Percentiles rank a stretch among this genome's conserved stretches.
phyloP scores from a whole-genome alignment of 192 early-diverging fungal genomes.

The Backusella tuberculispora region DNA sequence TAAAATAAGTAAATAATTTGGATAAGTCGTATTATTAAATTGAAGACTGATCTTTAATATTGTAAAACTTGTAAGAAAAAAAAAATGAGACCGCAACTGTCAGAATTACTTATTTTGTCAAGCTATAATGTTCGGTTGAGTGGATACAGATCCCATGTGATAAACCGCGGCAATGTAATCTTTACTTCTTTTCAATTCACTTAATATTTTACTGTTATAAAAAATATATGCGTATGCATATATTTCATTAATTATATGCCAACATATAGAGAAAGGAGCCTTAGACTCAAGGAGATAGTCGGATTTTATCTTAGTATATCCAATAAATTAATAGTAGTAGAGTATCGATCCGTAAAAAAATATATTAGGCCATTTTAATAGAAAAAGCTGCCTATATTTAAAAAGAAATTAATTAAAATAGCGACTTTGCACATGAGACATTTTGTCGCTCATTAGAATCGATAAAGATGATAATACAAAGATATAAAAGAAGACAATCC shows the following conservation, averaged over 20 bases:
- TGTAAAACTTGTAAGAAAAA: conserved; percentile 11
- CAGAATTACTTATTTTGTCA: background rate
- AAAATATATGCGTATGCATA: background rate
- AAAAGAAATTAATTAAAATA: background rate
- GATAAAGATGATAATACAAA: conserved; percentile 12
- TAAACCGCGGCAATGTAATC: background rate
- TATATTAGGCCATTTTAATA: background rate
- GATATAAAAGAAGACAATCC: background rate
- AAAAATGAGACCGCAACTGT: conserved; percentile 15
- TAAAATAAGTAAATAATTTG: background rate
- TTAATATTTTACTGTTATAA: background rate
- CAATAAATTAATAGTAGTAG: background rate
- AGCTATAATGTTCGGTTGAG: background rate
- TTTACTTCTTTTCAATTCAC: background rate
- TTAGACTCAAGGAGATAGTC: background rate
- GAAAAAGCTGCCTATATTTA: background rate
- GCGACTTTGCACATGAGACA: conserved; percentile 5
- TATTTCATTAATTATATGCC: too few relatives aligned
- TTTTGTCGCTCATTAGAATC: conserved; percentile 11
- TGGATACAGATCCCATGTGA: conserved; percentile 3
- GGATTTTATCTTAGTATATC: background rate
- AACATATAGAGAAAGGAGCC: background rate
- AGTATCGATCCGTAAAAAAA: background rate
- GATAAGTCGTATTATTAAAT: background rate
- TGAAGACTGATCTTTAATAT: background rate